Evolutionary conservation across 139 green algal species (phyloP), one percentile per base, ranked within the genome.

Genomic region (Chlamydomonas incerta): DNA sequence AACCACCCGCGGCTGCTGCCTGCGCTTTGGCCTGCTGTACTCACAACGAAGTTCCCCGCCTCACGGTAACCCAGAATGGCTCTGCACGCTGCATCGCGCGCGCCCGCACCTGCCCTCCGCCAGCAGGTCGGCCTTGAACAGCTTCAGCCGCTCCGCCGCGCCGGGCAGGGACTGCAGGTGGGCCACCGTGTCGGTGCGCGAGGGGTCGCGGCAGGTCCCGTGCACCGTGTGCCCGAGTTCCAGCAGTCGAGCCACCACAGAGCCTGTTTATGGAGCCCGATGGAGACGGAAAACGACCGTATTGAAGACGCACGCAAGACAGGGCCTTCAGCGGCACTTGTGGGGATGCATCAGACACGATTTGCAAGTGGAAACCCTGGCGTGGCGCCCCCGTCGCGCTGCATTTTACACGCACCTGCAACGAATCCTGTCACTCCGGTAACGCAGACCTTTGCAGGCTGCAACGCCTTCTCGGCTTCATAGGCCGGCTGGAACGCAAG

Each of bases 121-220:
- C 85, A 26, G 23, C 71, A 94, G 77, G 88, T 93, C 80, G 28
- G 91, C 88, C 66, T 88, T 88, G 87, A 92, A 93, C 3, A 94
- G 74, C 72, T 87, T 88, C 8, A 93, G 79, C 20, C 89, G 85
- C 50, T 91, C 82, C 0, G 26, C 52, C 3, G 90, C 91, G 20
- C 92, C 90, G 2, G 85, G 87, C 83, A 95, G 83, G 5, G 37
- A 55, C 21, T 67, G 24, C 50, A 94, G 73, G 33, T 91, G 83
- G 21, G 29, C 63, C 9, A 80, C 66, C 0, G 46, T 34, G 21
- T 65, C 74, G 8, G 68, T 60, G 9, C 69, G 77, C 33, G 66
- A 33, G 0, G 90, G 87, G 62, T 87, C 57, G 26, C 92, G 86
- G 11, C 57, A 80, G 50, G 81, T 87, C 37, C 46, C 81, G 34